A percentile compares a stretch with the other conserved stretches of the same genome.
These are phyloP conservation scores for Coniochaeta sp. DNA, from an alignment of 2,329 filamentous ascomycete genomes.

Conservation along the genomic window DNA sequence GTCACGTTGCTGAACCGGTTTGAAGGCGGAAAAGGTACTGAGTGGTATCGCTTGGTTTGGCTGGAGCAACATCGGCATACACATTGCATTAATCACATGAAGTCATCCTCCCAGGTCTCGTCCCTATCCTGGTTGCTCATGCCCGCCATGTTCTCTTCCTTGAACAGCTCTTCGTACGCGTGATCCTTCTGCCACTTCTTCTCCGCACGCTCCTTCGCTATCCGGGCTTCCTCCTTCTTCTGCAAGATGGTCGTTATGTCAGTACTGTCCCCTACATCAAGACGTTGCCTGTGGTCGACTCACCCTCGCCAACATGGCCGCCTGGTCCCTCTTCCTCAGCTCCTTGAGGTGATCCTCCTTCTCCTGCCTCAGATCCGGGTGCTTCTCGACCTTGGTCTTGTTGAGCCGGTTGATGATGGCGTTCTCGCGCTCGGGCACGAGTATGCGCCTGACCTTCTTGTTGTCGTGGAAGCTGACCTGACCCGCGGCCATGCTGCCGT, in stretches of 20 bases:
- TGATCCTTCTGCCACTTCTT: constrained; percentile 96
- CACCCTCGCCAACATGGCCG: constrained; percentile 55
- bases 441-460: constrained; percentile 75
- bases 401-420: constrained; percentile 93
- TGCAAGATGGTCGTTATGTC: constrained; percentile 21
- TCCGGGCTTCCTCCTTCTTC: constrained; percentile 69
- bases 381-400: constrained; percentile 88
- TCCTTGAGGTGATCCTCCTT: constrained; percentile 69
- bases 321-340: constrained; percentile 65
- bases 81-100: constrained; percentile 66
- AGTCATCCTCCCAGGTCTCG: constrained; percentile 79
- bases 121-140: constrained; percentile 82
- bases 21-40: neutral
- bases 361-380: constrained; percentile 76
- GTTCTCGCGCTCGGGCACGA: constrained; percentile 78
- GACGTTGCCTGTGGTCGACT: constrained; percentile 11
- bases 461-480: constrained; percentile 93
- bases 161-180: constrained; percentile 89
- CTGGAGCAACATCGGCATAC: neutral
- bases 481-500: constrained; percentile 89
- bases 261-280: constrained; percentile 1
- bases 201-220: constrained; percentile 76
- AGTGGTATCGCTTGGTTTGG: neutral
- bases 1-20: too few species aligned
- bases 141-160: constrained; percentile 68